phyloP scores from a whole-genome alignment of 495 filamentous ascomycete species.

The Penicillium canescens region DNA sequence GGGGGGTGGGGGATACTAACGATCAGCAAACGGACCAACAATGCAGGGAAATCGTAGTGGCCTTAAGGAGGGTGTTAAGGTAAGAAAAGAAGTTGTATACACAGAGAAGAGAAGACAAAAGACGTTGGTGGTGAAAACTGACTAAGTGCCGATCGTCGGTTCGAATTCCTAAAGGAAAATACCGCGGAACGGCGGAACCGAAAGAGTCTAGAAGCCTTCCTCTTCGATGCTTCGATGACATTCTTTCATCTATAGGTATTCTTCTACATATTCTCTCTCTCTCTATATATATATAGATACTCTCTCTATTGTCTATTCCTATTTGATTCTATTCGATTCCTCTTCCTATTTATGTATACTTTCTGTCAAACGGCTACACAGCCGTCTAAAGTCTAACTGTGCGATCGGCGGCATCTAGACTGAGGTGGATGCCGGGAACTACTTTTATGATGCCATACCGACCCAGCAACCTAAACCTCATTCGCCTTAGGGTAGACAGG shows the following conservation, averaged over 20 bases:
- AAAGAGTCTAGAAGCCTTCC: no score
- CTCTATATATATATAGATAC: no score
- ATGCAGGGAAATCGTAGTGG: conserved; percentile 26
- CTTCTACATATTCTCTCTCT: no score
- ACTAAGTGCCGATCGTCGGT: background rate
- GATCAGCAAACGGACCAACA: conserved; percentile 29
- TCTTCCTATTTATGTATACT: background rate
- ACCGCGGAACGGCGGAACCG: no score
- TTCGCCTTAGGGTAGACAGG: conserved; percentile 2
- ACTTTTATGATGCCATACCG: conserved; percentile 22
- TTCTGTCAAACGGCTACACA: background rate
- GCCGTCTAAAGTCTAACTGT: background rate
- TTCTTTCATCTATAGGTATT: no score
- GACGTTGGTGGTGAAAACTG: background rate
- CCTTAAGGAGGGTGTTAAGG: background rate
- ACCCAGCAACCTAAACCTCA: background rate
- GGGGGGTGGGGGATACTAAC: conserved; percentile 4
- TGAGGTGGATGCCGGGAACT: conserved; percentile 7
- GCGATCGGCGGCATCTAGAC: conserved; percentile 29
- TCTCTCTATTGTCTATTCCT: background rate
- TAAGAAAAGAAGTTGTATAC: background rate
- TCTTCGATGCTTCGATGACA: no score
- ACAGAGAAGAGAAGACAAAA: background rate
- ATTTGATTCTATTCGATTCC: background rate
- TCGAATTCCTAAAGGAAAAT: no score